Base-by-base conservation (phyloP, 2,329 filamentous ascomycete genomes). In the Coniella vitis region DNA sequence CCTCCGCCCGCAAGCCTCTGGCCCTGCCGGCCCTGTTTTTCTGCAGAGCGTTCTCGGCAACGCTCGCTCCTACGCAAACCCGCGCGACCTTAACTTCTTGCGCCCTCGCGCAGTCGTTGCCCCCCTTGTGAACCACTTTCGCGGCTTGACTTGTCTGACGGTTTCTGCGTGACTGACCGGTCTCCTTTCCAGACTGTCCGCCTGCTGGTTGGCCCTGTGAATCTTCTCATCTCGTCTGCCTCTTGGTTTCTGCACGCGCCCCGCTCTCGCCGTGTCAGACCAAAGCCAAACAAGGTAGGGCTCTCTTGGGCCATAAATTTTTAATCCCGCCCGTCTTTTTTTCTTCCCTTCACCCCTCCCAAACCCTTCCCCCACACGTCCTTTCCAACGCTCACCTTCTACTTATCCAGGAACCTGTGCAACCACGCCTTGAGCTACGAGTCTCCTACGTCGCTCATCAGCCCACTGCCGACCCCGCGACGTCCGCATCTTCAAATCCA, bases 181-280 rank as follows among this genome's bases (percentile, higher is more conserved):
- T 16, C 7, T 19, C 16, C 25, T 12, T 42, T 16, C 17, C 10
- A 14, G 17, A 20, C 40, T 34, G 17, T 42, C 40, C 25, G 14
- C 40, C 17, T 16, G 20, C 29, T 19, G 10, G 29, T 19, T 42
- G 40, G 31, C 29, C 40, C 3, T 20, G 14, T 19, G 8, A 7
- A 16, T n/a, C 17, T 42, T 14, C 20, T 37, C 46, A 16, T 21
- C 32, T 35, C 42, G 21, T 40, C 36, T 35, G 34, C 48, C 37
- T 20, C 34, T 32, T 38, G 29, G 37, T 40, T 34, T 34, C 25
- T 29, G 36, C 13, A 46, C 35, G 25, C 35, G 36, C 21, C 36
- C 32, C 25, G 42, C 48, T 45, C 48, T 25, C 43, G 42, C 48
- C 48, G 17, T 35, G 22, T 39, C 36, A 49, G 42, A 32, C 31